Base-by-base conservation (phyloP, 306 rosid species). In the Lathyrus aphaca region DNA sequence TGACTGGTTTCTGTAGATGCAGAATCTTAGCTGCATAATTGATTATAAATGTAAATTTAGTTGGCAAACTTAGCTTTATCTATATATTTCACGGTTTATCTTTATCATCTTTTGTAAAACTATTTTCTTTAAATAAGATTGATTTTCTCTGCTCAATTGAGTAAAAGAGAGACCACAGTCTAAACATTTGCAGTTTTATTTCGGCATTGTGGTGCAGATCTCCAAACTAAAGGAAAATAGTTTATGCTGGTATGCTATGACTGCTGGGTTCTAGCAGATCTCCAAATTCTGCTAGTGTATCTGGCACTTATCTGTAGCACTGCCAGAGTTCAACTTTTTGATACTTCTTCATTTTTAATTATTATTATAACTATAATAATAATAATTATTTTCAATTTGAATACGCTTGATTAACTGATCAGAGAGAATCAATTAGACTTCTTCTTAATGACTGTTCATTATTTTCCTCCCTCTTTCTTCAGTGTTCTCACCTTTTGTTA, bases 131-230 rank as follows among this genome's bases (percentile, higher is more conserved):
- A 35, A 35, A 35, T 35, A 35, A 35, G 39, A 35, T 35, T 3
- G 8, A 35, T 35, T 35, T 35, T 35, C 39, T 7, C 39, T 35
- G 10, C 39, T 35, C 10, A 35, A 35, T 35, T 35, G 39, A 35
- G 39, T 35, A 7, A 35, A 10, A 35, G 39, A 35, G 39, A 35
- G 39, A 10, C 39, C 39, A 35, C 39, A 35, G 39, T 35, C 10
- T 5, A 35, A 7, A 35, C 8, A 35, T 35, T 35, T 35, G 39
- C 39, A 5, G 50, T 40, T 68, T 18, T 43, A 38, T 62, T 42
- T 72, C 32, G 61, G 53, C 64, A 50, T 66, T 43, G 32, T 72
- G 63, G 46, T 38, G n/a, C 73, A 45, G 8, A 45, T 56, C 71
- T 59, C 49, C 15, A 42, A 27, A 19, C 58, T 38, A 19, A 70